Evolutionary conservation across 2,329 filamentous ascomycete species (phyloP), one percentile per base, ranked within the genome.

Genomic region (Epichloe scottii): DNA sequence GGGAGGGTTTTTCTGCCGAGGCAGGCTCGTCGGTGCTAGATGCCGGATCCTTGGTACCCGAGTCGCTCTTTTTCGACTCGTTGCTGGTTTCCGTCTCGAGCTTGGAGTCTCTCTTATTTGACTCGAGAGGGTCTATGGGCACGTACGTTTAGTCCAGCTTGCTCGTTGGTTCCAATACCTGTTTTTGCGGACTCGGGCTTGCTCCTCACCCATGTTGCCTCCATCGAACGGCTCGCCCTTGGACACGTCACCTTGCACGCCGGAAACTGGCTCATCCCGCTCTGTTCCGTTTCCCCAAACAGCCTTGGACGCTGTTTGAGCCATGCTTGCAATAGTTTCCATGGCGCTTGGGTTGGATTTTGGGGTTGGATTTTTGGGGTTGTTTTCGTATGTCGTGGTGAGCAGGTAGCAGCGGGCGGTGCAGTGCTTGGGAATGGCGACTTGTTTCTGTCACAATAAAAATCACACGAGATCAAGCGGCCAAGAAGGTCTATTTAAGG

Each of bases 181-280:
- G 8, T 30, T 30, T 30, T 30, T 4, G 26, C 26, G 26, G 26
- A 30, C 26, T 38, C 15, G 5, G 35, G 12, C 35, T 37, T n/a
- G 12, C 15, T 38, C 14, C 62, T 41, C 76, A 71, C 79, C 75
- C n/a, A 78, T 68, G 64, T 93, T 93, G 46, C 88, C 88, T 52
- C 81, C 80, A 62, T 93, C 88, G 59, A 82, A 94, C 0, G 88
- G 88, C 64, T 91, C 83, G 12, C 78, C 79, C 42, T 73, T 74
- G 23, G 76, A 75, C 4, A 85, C 84, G 62, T 84, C 71, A 39
- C 88, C 88, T 52, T 75, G 71, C 48, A 79, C 71, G 21, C 88
- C 88, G 19, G 85, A 85, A 43, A 89, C 66, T 17, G 88, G 88
- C 68, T 94, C 88, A 45, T 68, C 63, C 44, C 64, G 60, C 23